Percentiles rank a stretch among this genome's conserved stretches.
phyloP scores from a whole-genome alignment of 768 basidiomycete genomes.

The Lanmaoa pseudosensibilis region DNA sequence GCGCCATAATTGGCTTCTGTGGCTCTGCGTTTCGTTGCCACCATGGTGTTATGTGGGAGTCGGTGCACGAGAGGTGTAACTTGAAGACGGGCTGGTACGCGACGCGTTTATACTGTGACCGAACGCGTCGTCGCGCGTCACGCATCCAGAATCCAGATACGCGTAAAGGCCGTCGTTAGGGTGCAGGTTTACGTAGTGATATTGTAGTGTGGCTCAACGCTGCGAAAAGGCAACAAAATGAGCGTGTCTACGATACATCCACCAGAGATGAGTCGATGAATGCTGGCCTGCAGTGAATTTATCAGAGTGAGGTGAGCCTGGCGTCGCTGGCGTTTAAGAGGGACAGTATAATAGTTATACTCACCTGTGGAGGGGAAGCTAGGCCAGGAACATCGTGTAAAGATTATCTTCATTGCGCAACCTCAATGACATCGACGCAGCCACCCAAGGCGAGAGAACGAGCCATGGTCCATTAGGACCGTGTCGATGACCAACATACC shows the following conservation, averaged over 20 bases:
- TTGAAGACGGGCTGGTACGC: too few relatives aligned
- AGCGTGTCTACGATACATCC: not conserved
- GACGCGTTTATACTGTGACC: constrained; percentile 25
- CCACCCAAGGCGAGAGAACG: not conserved
- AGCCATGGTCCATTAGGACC: not conserved
- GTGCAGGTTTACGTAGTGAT: not conserved
- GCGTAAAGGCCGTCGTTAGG: not conserved
- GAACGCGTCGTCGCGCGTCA: constrained; percentile 30
- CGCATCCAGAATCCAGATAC: not conserved
- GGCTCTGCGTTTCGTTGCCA: constrained; percentile 38
- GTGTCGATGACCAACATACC: not conserved
- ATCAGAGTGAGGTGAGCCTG: not conserved
- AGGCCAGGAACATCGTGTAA: not conserved
- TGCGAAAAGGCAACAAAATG: not conserved
- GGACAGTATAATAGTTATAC: not conserved
- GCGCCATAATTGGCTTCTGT: constrained; percentile 19
- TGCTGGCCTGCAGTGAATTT: not conserved
- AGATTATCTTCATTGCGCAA: too few relatives aligned
- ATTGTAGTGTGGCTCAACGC: not conserved
- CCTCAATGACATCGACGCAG: too few relatives aligned
- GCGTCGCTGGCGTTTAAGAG: not conserved
- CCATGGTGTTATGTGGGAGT: constrained; percentile 8
- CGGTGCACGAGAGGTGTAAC: too few relatives aligned
- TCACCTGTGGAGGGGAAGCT: not conserved
- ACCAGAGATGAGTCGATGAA: not conserved